A percentile compares a stretch with the other conserved stretches of the same genome.
These are phyloP conservation scores for Solanum hybrid DNA, from an alignment of 305 asterid genomes.

Conservation along the genomic window DNA sequence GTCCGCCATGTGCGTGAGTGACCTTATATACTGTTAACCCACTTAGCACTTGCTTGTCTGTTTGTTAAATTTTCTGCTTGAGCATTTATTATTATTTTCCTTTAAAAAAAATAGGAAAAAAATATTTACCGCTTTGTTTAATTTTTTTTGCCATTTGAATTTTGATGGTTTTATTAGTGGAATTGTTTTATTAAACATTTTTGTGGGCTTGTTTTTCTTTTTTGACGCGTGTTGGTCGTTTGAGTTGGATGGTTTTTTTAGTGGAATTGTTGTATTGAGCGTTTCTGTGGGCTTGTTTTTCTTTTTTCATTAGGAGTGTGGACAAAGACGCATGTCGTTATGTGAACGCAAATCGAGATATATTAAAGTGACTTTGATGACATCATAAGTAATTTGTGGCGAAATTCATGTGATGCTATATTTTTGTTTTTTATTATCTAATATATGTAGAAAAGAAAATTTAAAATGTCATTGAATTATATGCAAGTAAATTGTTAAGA, in stretches of 20 bases:
- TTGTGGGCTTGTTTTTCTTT: neutral
- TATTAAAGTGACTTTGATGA: neutral
- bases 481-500: neutral
- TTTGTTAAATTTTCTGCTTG: neutral
- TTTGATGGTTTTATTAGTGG: neutral
- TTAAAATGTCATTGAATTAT: neutral
- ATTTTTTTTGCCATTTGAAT: neutral
- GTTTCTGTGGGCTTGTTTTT: neutral
- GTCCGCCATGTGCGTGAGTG: conserved; percentile 5
- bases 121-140: neutral
- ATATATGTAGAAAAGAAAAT: neutral
- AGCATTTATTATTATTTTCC: neutral
- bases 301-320: neutral
- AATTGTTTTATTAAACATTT: neutral
- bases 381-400: neutral
- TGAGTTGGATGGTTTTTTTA: neutral
- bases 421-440: neutral
- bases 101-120: no score
- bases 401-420: neutral
- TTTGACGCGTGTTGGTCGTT: neutral
- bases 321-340: neutral
- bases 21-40: conserved; percentile 4
- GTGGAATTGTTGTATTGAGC: neutral
- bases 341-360: neutral
- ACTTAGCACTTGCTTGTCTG: neutral